phyloP scores from a whole-genome alignment of 331 rosid genomes.

The Ulmus americana region DNA sequence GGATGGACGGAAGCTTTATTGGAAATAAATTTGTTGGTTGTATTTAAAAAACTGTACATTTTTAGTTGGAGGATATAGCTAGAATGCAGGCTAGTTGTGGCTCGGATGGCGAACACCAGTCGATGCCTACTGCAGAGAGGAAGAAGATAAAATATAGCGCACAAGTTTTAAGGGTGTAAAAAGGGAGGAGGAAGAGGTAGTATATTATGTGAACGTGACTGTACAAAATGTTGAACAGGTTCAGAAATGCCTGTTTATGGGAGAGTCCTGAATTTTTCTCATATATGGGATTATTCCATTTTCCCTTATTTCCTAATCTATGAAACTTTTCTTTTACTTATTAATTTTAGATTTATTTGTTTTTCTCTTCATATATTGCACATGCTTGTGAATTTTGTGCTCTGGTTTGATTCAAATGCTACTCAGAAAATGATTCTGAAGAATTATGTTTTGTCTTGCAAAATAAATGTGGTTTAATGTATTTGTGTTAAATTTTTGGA shows the following conservation, averaged over 20 bases:
- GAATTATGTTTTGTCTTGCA: neutral
- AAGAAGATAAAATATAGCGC: slow-evolving; percentile 26
- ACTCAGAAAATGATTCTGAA: neutral
- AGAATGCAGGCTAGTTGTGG: slow-evolving; percentile 27
- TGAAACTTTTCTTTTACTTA: neutral
- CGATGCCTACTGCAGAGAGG: slow-evolving; percentile 24
- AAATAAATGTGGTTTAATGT: no score
- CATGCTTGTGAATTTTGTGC: no score
- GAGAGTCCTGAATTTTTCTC: slow-evolving; percentile 34
- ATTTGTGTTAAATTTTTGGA: no score
- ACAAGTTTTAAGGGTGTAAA: slow-evolving; percentile 45
- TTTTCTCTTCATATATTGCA: no score
- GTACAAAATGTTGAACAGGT: slow-evolving; percentile 45
- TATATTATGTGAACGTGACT: slow-evolving; percentile 27
- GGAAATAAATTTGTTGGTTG: slow-evolving; percentile 25
- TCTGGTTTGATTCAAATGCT: neutral
- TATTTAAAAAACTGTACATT: slow-evolving; percentile 28
- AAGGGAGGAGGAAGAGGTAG: slow-evolving; percentile 33
- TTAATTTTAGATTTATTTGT: no score
- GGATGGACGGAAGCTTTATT: slow-evolving; percentile 20
- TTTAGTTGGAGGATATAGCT: slow-evolving; percentile 32
- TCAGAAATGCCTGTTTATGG: slow-evolving; percentile 31
- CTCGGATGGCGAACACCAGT: slow-evolving; percentile 15
- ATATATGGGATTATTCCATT: slow-evolving; percentile 29
- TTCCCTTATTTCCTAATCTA: slow-evolving; percentile 8